Percentiles rank a stretch among this genome's conserved stretches.
phyloP scores from a whole-genome alignment of 2,329 filamentous ascomycete genomes.

The Phialophora chinensis region DNA sequence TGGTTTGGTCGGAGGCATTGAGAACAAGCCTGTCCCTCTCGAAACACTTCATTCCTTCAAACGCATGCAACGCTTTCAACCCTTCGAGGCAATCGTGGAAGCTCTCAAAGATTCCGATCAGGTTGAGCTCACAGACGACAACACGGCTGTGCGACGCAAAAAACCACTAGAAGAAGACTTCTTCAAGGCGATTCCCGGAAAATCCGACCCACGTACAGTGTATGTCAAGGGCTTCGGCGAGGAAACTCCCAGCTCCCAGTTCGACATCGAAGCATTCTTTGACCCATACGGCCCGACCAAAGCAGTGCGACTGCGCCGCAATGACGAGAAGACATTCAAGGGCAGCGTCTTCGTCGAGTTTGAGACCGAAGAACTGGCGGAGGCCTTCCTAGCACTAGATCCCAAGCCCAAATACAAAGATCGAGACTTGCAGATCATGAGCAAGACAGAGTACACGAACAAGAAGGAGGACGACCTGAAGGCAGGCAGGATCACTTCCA shows the following conservation, averaged over 20 bases:
- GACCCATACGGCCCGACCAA: constrained; percentile 77
- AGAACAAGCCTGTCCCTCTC: constrained; percentile 82
- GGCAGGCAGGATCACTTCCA: constrained; percentile 71
- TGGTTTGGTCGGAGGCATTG: constrained; percentile 73
- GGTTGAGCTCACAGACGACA: constrained; percentile 74
- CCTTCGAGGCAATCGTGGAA: constrained; percentile 79
- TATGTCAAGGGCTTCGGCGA: constrained; percentile 95
- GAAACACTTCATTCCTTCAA: constrained; percentile 84
- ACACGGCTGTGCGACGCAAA: constrained; percentile 78
- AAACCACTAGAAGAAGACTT: constrained; percentile 64
- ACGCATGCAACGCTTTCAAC: constrained; percentile 94
- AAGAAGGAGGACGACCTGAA: constrained; percentile 75
- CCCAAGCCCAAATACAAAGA: constrained; percentile 85
- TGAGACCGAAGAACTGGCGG: constrained; percentile 74
- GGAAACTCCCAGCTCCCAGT: constrained; percentile 82
- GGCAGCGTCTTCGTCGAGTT: constrained; percentile 97
- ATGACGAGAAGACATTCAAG: constrained; percentile 79
- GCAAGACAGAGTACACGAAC: constrained; percentile 86
- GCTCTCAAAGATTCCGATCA: constrained; percentile 79
- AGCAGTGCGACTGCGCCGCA: constrained; percentile 84
- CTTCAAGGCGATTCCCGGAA: constrained; percentile 58
- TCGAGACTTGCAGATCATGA: constrained; percentile 78
- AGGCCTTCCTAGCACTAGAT: constrained; percentile 79
- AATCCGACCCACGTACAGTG: constrained; percentile 74
- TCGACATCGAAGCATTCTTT: constrained; percentile 94